Base-by-base conservation (phyloP, 179 eudicot species). In the Camellia oleifera region DNA sequence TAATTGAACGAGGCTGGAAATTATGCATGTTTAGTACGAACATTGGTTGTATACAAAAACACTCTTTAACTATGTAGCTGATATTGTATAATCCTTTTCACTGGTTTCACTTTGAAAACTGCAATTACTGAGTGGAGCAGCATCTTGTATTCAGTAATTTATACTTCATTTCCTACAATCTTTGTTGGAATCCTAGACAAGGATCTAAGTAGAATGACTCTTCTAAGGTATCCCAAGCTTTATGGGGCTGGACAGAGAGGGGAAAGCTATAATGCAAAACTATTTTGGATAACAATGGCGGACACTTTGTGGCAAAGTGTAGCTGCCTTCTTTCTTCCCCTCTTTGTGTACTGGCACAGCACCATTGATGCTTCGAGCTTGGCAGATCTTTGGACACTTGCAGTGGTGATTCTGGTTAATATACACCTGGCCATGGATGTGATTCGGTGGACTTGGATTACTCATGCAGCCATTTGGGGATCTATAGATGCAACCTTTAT, bases 81-180 rank as follows among this genome's bases (percentile, higher is more conserved):
- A 78, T 70, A 40, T 0, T 54, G 66, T 66, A 26, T 26, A 26
- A 26, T 26, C 1, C 90, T 97, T 62, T 94, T 86, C 76, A 94
- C 97, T 0, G 87, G 85, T 74, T 97, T 85, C 82, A 90, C 97
- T 26, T 77, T 94, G 89, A 97, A 95, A 48, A 92, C 98, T 44
- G 95, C 99, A 20, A 86, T 97, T 32, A 92, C 87, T 4, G 99
- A 97, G 74, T 97, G 99, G 99, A 97, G 95, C 89, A 93, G 97
- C 54, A 91, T 94, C 72, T 32, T 97, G 80, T 97, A 94, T 85
- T 97, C 99, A 10, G 87, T 97, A 76, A 74, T 92, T 54, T 97
- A 97, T 81, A 91, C 97, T 65, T 84, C 99, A 14, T 62, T 26
- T 93, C 99, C 99, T 61, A 94, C 99, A 14, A 82, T 97, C 18